phyloP scores from a whole-genome alignment of 345 rosid genomes.

The Camelina laxa region DNA sequence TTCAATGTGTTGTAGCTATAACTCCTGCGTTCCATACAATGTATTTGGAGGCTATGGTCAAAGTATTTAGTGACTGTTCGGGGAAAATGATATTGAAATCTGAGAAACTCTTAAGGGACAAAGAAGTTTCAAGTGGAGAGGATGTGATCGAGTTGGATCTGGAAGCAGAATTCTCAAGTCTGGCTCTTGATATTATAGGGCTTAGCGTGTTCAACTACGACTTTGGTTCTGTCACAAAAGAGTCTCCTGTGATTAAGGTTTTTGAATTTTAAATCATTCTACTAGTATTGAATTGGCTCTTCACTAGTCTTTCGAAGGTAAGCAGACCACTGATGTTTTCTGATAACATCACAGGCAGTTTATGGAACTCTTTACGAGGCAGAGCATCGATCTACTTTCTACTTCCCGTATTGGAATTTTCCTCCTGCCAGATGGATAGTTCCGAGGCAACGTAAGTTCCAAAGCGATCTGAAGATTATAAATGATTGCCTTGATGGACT shows the following conservation, averaged over 20 bases:
- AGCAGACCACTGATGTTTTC: not conserved
- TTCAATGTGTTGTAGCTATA: constrained; percentile 57
- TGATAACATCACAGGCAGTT: constrained; percentile 66
- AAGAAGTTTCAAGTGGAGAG: constrained; percentile 48
- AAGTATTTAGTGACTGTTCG: constrained; percentile 75
- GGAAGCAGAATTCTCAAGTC: constrained; percentile 93
- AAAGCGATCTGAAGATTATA: constrained; percentile 78
- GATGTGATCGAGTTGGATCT: constrained; percentile 71
- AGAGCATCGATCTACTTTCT: constrained; percentile 96
- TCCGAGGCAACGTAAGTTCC: constrained; percentile 89
- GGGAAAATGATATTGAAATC: constrained; percentile 71
- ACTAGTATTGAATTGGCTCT: constrained; percentile 3
- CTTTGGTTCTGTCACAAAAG: constrained; percentile 91
- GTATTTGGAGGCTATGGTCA: constrained; percentile 92
- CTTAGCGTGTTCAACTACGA: constrained; percentile 93
- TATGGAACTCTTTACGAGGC: constrained; percentile 98
- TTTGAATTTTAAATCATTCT: not conserved
- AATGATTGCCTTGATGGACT: constrained; percentile 95
- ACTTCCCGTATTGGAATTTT: constrained; percentile 92
- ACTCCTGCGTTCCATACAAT: constrained; percentile 89
- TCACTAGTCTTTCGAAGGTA: not conserved
- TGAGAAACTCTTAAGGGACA: constrained; percentile 64
- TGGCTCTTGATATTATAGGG: constrained; percentile 96
- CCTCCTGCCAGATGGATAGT: constrained; percentile 91
- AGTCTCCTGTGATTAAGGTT: constrained; percentile 96